Conservation (phyloP, 2,329 filamentous ascomycete genomes). For the Dothideomycetidae sp. region DNA sequence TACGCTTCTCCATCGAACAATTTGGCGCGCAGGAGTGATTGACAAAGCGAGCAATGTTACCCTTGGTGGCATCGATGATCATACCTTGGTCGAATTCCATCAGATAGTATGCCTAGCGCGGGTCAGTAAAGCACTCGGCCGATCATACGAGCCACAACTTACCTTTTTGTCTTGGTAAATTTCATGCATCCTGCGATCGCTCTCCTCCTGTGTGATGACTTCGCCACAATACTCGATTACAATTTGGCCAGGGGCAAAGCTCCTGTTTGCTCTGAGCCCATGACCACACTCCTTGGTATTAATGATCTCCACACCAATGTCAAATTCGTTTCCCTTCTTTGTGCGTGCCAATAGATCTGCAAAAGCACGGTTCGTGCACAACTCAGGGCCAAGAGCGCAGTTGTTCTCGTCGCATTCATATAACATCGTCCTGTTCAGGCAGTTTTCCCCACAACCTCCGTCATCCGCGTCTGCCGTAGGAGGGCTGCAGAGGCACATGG, state of each 20-base stretch:
- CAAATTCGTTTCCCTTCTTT: slow-evolving; percentile 58
- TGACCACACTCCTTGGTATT: slow-evolving; percentile 81
- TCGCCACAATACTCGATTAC: slow-evolving; percentile 98
- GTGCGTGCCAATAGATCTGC: slow-evolving; percentile 46
- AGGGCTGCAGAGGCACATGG: slow-evolving; percentile 54
- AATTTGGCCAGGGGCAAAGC: slow-evolving; percentile 79
- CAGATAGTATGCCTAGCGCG: slow-evolving; percentile 73
- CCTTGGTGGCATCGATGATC: slow-evolving; percentile 93
- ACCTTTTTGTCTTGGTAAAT: slow-evolving; percentile 90
- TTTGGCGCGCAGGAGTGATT: slow-evolving; percentile 97
- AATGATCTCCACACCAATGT: slow-evolving; percentile 87
- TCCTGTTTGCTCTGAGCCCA: slow-evolving; percentile 79
- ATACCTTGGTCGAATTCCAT: slow-evolving; percentile 99
- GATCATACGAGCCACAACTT: slow-evolving; percentile 20
- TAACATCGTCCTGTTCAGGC: slow-evolving; percentile 91
- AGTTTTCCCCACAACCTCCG: slow-evolving; percentile 73
- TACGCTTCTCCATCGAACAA: slow-evolving; percentile 92
- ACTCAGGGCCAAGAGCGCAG: slow-evolving; percentile 60
- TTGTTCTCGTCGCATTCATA: slow-evolving; percentile 91
- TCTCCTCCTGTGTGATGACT: slow-evolving; percentile 90
- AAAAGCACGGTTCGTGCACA: slow-evolving; percentile 80
- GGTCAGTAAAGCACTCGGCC: slow-evolving; percentile 4
- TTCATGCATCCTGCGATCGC: slow-evolving; percentile 83
- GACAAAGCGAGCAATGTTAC: slow-evolving; percentile 92
- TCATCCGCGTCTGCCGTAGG: slow-evolving; percentile 31